phyloP scores from a whole-genome alignment of 352 stramenopile genomes.

The Phytophthora meadii region DNA sequence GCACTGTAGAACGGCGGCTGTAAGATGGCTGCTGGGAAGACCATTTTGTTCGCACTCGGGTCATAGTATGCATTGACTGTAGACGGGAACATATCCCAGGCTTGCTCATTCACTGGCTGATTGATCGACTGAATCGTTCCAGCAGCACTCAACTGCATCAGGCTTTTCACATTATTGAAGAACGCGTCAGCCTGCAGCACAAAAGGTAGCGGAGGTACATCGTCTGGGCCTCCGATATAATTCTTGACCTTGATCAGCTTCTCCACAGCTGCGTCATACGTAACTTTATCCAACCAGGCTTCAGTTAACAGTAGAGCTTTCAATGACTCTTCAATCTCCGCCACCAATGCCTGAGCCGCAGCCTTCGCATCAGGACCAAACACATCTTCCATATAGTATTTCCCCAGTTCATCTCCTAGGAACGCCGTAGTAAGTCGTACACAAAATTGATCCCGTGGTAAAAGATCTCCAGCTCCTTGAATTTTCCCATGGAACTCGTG shows the following conservation, averaged over 20 bases:
- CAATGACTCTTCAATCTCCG: slow-evolving; percentile 87
- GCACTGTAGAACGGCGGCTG: slow-evolving; percentile 86
- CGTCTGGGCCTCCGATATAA: slow-evolving; percentile 68
- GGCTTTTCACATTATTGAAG: slow-evolving; percentile 60
- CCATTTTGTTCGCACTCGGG: slow-evolving; percentile 87
- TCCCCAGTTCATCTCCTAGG: slow-evolving; percentile 87
- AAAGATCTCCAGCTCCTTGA: slow-evolving; percentile 36
- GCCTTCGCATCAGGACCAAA: slow-evolving; percentile 86
- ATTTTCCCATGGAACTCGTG: slow-evolving; percentile 59
- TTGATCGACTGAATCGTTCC: slow-evolving; percentile 42
- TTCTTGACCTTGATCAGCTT: slow-evolving; percentile 92
- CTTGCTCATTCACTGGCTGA: slow-evolving; percentile 56
- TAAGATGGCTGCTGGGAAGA: slow-evolving; percentile 94
- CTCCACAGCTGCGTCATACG: slow-evolving; percentile 79
- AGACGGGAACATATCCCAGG: slow-evolving; percentile 92
- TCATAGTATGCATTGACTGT: slow-evolving; percentile 92
- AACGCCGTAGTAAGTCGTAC: slow-evolving; percentile 79
- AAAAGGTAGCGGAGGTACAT: slow-evolving; percentile 60
- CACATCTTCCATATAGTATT: slow-evolving; percentile 90
- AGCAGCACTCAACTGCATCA: slow-evolving; percentile 44
- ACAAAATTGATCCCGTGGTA: slow-evolving; percentile 58
- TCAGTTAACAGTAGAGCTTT: slow-evolving; percentile 84
- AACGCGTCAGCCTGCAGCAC: slow-evolving; percentile 52
- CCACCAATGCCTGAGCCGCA: slow-evolving; percentile 79
- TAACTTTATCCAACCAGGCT: slow-evolving; percentile 88